phyloP scores from a whole-genome alignment of 345 rosid genomes.

The Rhizophora mangle region DNA sequence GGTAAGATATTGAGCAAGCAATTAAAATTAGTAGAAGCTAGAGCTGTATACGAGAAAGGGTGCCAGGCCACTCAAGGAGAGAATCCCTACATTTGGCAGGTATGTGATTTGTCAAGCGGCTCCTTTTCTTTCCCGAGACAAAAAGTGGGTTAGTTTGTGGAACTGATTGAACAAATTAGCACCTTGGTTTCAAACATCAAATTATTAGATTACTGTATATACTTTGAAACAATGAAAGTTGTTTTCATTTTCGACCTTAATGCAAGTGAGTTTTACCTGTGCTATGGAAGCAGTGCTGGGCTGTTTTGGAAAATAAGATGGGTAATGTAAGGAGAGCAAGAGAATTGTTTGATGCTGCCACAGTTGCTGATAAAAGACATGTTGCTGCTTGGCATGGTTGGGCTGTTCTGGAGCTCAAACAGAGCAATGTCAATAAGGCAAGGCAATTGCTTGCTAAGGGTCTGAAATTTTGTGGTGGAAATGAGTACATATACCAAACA shows the following conservation, averaged over 20 bases:
- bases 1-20: constrained; percentile 84
- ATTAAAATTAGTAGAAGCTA: constrained; percentile 54
- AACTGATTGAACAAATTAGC: too few species aligned
- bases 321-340: constrained; percentile 86
- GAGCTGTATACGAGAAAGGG: constrained; percentile 77
- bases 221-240: too few species aligned
- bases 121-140: background rate
- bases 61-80: constrained; percentile 97
- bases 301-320: constrained; percentile 77
- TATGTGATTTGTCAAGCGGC: constrained; percentile 11
- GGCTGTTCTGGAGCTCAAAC: constrained; percentile 93
- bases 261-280: constrained; percentile 11
- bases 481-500: constrained; percentile 88
- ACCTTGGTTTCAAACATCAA: background rate
- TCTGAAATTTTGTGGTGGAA: constrained; percentile 78
- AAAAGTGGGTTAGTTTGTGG: too few species aligned
- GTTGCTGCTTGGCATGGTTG: constrained; percentile 98
- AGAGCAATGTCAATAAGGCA: constrained; percentile 86
- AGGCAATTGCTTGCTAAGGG: constrained; percentile 89
- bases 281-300: constrained; percentile 80
- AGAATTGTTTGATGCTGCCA: constrained; percentile 92
- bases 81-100: constrained; percentile 99
- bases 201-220: background rate
- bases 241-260: constrained; percentile 5
- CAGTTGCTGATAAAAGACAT: constrained; percentile 89